Percentiles rank a stretch among this genome's conserved stretches.
Conservation (phyloP, 257 asterid genomes). For the Ocimum tenuiflorum region DNA sequence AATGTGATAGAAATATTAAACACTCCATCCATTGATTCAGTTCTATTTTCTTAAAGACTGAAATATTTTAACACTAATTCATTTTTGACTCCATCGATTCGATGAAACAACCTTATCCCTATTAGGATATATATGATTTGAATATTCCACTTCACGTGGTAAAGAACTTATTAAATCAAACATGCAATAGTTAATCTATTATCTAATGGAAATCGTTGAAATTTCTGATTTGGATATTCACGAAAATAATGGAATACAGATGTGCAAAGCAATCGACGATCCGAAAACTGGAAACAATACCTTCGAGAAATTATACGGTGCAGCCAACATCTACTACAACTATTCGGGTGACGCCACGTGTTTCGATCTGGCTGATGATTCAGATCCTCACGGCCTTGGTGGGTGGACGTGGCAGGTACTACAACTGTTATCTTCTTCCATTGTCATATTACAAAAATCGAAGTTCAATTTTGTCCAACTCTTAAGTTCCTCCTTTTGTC, state of each 20-base stretch:
- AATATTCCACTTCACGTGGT: neutral
- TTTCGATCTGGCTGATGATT: slow-evolving; percentile 41
- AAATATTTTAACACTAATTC: no score
- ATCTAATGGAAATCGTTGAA: neutral
- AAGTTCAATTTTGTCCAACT: no score
- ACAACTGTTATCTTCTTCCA: no score
- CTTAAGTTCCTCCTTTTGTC: no score
- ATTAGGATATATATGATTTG: no score
- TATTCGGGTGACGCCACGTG: slow-evolving; percentile 51
- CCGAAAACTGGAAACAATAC: slow-evolving; percentile 47
- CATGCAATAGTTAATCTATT: neutral
- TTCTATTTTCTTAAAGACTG: no score
- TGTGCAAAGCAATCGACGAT: slow-evolving; percentile 84
- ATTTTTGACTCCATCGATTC: no score
- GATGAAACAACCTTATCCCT: no score
- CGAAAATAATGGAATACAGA: slow-evolving; percentile 28
- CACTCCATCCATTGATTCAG: no score
- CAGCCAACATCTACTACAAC: slow-evolving; percentile 65
- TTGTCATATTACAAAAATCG: no score
- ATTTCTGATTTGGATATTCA: neutral
- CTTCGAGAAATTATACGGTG: slow-evolving; percentile 52
- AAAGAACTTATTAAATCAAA: neutral
- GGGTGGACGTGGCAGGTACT: slow-evolving; percentile 92
- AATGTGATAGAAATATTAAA: no score
- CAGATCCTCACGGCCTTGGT: slow-evolving; percentile 72